phyloP scores from a whole-genome alignment of 2,329 filamentous ascomycete species.

The Mariannaea sp. region DNA sequence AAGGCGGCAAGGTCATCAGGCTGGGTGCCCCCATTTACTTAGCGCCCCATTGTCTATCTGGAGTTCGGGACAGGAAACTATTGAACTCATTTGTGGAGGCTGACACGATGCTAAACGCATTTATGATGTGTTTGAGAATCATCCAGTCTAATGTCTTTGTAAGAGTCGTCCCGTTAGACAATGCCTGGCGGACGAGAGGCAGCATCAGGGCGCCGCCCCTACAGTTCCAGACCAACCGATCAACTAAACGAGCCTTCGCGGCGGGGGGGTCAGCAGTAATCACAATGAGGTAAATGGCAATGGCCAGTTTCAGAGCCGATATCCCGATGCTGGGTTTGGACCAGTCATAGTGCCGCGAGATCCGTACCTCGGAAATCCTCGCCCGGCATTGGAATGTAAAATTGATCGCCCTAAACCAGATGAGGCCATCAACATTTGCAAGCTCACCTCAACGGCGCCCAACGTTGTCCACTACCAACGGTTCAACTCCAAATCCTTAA shows the following conservation, averaged over 20 bases:
- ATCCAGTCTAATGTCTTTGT: background rate
- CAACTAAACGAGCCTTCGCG: too few relatives aligned
- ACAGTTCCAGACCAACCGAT: background rate
- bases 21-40: background rate
- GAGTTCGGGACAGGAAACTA: conserved; percentile 9
- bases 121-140: background rate
- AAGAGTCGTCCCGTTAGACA: background rate
- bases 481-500: too few relatives aligned
- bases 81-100: conserved; percentile 17
- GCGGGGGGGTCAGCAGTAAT: background rate
- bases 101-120: background rate
- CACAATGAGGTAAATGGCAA: background rate
- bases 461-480: too few relatives aligned
- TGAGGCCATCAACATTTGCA: background rate
- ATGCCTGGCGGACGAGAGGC: background rate
- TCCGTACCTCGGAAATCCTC: background rate
- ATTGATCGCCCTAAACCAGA: background rate
- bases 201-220: background rate
- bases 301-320: background rate
- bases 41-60: background rate
- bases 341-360: background rate
- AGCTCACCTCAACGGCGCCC: too few relatives aligned
- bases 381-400: background rate
- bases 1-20: rapidly evolving
- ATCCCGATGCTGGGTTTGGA: background rate